phyloP scores from a whole-genome alignment of 1,284 basidiomycete genomes.

The Anthracocystis panici-leucophaei region DNA sequence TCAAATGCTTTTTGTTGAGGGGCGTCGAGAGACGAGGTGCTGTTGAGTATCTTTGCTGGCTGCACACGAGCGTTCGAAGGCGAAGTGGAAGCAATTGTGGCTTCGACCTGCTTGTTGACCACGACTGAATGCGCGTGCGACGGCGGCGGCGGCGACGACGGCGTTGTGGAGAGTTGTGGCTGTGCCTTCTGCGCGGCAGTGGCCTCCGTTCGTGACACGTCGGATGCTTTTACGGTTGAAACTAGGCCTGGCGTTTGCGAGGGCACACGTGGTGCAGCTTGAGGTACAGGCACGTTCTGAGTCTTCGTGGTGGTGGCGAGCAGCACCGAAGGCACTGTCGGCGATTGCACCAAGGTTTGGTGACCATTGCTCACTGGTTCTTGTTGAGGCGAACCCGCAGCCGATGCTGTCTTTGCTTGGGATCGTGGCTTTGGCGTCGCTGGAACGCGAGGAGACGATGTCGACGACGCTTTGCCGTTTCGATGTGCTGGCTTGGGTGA shows the following conservation, averaged over 20 bases:
- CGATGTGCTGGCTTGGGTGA: not conserved
- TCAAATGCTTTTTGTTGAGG: not conserved
- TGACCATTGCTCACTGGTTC: not conserved
- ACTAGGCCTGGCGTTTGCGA: not conserved
- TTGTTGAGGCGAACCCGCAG: not conserved
- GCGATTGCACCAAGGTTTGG: not conserved
- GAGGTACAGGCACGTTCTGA: no score
- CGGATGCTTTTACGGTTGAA: not conserved
- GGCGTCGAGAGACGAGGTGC: not conserved
- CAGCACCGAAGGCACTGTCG: not conserved
- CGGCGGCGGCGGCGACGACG: not conserved
- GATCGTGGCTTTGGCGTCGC: not conserved
- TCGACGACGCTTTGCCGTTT: not conserved
- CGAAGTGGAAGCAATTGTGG: not conserved
- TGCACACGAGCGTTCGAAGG: not conserved
- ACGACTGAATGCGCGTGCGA: not conserved
- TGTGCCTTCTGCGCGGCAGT: not conserved
- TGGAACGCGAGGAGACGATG: not conserved
- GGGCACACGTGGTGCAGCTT: not conserved
- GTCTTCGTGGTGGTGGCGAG: not conserved
- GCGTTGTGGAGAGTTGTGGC: not conserved
- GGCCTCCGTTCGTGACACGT: not conserved
- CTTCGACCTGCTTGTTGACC: not conserved
- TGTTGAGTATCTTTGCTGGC: not conserved
- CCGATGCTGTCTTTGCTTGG: not conserved